Base-by-base conservation (phyloP, 2,329 filamentous ascomycete genomes). In the Pleomassaria siparia region DNA sequence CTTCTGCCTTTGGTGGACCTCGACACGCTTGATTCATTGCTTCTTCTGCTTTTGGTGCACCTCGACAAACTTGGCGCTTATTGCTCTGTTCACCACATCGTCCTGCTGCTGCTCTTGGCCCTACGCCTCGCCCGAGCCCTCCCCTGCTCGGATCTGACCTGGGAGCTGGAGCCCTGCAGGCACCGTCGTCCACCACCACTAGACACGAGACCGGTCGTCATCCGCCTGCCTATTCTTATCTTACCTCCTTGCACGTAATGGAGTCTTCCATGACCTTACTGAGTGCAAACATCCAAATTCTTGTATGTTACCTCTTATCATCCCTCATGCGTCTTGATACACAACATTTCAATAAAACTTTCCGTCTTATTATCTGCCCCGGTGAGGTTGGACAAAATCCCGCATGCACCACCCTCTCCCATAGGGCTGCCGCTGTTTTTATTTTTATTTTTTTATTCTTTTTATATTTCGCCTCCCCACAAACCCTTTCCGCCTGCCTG, bases 221-320 rank as follows among this genome's bases (percentile, higher is more conserved):
- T 59, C 57, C 41, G 44, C 51, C 36, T 43, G 40, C 21, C 57
- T 65, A 66, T 67, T 64, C 61, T 68, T 68, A 67, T 67, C 64
- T 9, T 39, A 39, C 22, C 33, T 24, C 35, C 43, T 53, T 52
- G 59, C 58, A 63, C 64, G 60, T 64, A 59, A 74, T 75, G 72
- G 72, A 74, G 44, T 64, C 67, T 24, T 78, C 76, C 37, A 67
- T 72, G 60, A 74, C 71, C 28, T 55, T 78, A 49, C 63, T 78
- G 46, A 76, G 72, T 61, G 73, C 76, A 35, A 72, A 76, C 52
- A 76, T 78, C 43, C 73, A 74, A 45, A 77, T 78, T 49, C 59
- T 78, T 54, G 76, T 78, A 69, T 45, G 74, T 71, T 44, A 36
- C 47, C 53, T 52, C 52, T 57, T 51, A 41, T 61, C 44, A 56